A percentile compares a stretch with the other conserved stretches of the same genome.
These are phyloP conservation scores for Aspergillus ochraceus DNA, from an alignment of 2,329 filamentous ascomycete genomes.

Conservation along the genomic window DNA sequence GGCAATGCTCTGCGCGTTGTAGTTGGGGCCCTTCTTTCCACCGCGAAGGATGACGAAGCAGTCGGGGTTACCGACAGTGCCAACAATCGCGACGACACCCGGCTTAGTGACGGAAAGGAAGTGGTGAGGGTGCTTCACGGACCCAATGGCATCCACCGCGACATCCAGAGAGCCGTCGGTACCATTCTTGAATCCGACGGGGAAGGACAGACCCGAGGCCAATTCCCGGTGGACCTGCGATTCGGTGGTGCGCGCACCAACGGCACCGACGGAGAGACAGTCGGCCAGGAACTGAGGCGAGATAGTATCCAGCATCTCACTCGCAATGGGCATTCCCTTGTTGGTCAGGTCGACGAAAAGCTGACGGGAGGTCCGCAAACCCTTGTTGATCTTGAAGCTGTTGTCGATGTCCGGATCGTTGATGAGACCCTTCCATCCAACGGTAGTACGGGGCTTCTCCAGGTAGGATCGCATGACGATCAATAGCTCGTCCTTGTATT, in stretches of 20 bases:
- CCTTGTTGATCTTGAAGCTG: slow-evolving; percentile 99
- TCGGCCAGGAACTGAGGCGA: slow-evolving; percentile 96
- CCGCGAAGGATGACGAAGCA: slow-evolving; percentile 95
- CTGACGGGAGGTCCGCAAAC: slow-evolving; percentile 79
- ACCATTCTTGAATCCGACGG: slow-evolving; percentile 99
- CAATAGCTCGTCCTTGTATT: slow-evolving; percentile 83
- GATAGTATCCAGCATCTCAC: slow-evolving; percentile 97
- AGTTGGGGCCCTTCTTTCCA: slow-evolving; percentile 92
- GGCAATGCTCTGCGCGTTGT: slow-evolving; percentile 78
- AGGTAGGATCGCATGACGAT: slow-evolving; percentile 98
- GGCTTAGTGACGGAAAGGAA: slow-evolving; percentile 98
- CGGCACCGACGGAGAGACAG: slow-evolving; percentile 83
- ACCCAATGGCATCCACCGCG: slow-evolving; percentile 92
- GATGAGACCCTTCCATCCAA: slow-evolving; percentile 98
- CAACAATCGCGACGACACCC: slow-evolving; percentile 90
- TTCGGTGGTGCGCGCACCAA: slow-evolving; percentile 96
- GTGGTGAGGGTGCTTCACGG: slow-evolving; percentile 88
- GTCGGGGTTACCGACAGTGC: slow-evolving; percentile 91
- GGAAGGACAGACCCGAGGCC: slow-evolving; percentile 91
- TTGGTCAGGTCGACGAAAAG: slow-evolving; percentile 90
- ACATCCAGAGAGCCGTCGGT: slow-evolving; percentile 89
- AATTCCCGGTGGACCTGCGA: slow-evolving; percentile 93
- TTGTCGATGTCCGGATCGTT: slow-evolving; percentile 99
- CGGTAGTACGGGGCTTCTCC: slow-evolving; percentile 96
- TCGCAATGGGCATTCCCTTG: slow-evolving; percentile 93